phyloP scores from a whole-genome alignment of 345 rosid genomes.

The Euphorbia tirucalli region DNA sequence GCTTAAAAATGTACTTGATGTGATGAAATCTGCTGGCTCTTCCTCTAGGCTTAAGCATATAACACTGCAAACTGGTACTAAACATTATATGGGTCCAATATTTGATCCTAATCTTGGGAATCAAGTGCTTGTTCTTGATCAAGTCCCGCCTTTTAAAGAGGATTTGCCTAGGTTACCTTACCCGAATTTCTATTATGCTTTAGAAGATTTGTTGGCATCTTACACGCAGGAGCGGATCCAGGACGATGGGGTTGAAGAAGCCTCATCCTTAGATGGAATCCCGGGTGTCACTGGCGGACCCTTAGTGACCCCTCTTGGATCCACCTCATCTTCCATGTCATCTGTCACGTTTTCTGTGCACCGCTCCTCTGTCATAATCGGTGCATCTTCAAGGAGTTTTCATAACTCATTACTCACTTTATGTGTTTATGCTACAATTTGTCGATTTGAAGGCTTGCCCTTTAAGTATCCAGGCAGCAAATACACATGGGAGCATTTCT shows the following conservation, averaged over 20 bases:
- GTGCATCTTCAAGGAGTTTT: slow-evolving; percentile 31
- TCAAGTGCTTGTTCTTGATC: slow-evolving; percentile 14
- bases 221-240: background rate
- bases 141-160: slow-evolving; percentile 36
- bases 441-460: slow-evolving; percentile 24
- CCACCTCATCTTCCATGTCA: background rate
- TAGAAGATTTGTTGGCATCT: slow-evolving; percentile 33
- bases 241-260: no score
- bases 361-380: slow-evolving; percentile 32
- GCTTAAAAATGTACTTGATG: slow-evolving; percentile 29
- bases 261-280: no score
- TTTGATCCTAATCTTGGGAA: background rate
- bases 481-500: slow-evolving; percentile 40
- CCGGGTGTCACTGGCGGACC: no score
- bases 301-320: no score
- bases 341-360: slow-evolving; percentile 24
- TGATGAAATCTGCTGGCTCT: slow-evolving; percentile 8
- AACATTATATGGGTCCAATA: slow-evolving; percentile 40
- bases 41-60: slow-evolving; percentile 22
- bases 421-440: slow-evolving; percentile 30
- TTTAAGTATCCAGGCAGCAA: slow-evolving; percentile 27
- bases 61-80: slow-evolving; percentile 34
- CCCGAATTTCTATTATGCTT: slow-evolving; percentile 43
- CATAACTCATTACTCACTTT: slow-evolving; percentile 27
- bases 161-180: slow-evolving; percentile 32